Evolutionary conservation across 2,329 filamentous ascomycete species (phyloP).

Genomic region (Fusarium austroafricanum): DNA sequence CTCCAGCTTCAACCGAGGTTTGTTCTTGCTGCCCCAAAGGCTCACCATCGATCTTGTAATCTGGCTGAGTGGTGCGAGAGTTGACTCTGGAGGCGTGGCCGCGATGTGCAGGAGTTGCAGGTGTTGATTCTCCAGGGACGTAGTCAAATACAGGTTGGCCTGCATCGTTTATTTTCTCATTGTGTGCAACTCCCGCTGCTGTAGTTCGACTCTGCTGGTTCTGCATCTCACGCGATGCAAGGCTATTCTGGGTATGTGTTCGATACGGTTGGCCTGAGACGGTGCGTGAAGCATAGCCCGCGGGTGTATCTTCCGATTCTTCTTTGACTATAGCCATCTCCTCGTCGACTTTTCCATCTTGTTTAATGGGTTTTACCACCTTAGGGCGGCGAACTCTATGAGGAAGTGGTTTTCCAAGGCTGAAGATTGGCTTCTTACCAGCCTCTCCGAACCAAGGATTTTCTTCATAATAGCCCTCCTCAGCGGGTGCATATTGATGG

Average conservation of each 20-base stretch:
- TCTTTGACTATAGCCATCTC: conserved; percentile 15
- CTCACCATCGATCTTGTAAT: conserved; percentile 31
- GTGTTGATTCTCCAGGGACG: background rate
- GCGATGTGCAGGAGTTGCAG: background rate
- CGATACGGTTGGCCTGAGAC: conserved; percentile 6
- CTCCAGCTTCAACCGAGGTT: conserved; percentile 22
- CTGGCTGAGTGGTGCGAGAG: conserved; percentile 1
- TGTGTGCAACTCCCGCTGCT: conserved; percentile 15
- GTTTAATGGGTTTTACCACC: background rate
- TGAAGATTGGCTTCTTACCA: conserved; percentile 34
- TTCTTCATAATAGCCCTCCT: conserved; percentile 33
- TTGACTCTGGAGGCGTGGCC: background rate
- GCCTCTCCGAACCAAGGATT: conserved; percentile 37
- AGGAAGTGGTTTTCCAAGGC: conserved; percentile 35
- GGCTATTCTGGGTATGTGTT: background rate
- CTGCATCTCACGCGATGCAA: conserved; percentile 1
- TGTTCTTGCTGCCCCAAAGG: conserved; percentile 32
- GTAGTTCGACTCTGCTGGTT: conserved; percentile 12
- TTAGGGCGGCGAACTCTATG: conserved; percentile 32
- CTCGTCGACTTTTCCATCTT: conserved; percentile 18
- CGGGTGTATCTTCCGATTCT: background rate
- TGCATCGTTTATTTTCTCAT: conserved; percentile 22
- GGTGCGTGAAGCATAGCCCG: background rate
- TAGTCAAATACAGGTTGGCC: conserved; percentile 27
- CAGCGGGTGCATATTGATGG: conserved; percentile 22